Conservation (phyloP, 805 yeast species). For the Yamadazyma takamatsuzukensis region DNA sequence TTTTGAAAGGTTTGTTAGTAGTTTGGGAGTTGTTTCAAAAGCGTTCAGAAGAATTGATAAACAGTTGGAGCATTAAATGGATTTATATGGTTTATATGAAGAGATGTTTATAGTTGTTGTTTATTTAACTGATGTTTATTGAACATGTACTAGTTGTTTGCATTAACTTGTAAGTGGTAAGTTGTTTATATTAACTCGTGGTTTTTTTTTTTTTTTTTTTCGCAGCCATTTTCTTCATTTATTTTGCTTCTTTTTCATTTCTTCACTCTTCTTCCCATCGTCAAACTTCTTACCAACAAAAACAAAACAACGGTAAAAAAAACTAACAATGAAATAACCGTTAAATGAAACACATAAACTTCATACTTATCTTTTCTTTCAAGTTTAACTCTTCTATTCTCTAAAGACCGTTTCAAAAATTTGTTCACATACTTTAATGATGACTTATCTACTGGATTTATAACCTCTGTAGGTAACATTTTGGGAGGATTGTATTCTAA, state of each 20-base stretch:
- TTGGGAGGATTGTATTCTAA: slow-evolving; percentile 15
- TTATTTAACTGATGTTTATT: no score
- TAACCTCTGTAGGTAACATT: slow-evolving; percentile 17
- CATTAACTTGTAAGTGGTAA: no score
- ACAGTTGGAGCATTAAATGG: slow-evolving; percentile 1
- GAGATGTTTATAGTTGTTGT: no score
- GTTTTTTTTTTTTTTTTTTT: no score
- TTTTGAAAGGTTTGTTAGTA: slow-evolving; percentile 38
- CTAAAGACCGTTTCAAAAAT: slow-evolving; percentile 10
- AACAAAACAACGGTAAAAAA: not conserved
- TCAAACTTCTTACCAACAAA: not conserved
- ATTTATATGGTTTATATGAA: no score
- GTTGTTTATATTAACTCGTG: no score
- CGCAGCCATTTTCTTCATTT: no score
- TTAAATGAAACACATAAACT: slow-evolving; percentile 3
- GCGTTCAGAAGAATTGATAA: slow-evolving; percentile 27
- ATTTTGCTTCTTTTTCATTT: no score
- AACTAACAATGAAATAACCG: slow-evolving; percentile 1
- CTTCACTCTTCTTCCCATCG: no score
- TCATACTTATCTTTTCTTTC: slow-evolving; percentile 3
- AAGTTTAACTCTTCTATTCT: slow-evolving; percentile 7
- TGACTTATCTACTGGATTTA: slow-evolving; percentile 14
- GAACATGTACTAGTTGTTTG: no score
- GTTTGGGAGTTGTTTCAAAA: slow-evolving; percentile 43
- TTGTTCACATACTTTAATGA: slow-evolving; percentile 5